Conservation (phyloP, 1,284 basidiomycete genomes). For the Albatrellus sp. region DNA sequence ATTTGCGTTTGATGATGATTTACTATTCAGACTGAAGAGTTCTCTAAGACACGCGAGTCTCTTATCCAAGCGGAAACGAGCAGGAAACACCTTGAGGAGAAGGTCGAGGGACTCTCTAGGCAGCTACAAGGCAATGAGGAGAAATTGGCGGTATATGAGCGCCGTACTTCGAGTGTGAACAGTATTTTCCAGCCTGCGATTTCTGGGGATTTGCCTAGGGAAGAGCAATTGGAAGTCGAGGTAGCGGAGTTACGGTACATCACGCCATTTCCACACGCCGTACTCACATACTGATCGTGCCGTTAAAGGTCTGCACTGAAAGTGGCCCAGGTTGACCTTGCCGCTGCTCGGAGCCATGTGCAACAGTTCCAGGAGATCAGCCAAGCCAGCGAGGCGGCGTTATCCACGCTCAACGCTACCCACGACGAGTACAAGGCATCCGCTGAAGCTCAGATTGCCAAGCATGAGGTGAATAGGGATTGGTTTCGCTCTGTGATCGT, state of each 20-base stretch:
- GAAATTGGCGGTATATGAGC: slow-evolving; percentile 80
- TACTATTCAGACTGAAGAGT: slow-evolving; percentile 39
- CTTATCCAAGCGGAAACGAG: slow-evolving; percentile 71
- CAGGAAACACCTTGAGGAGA: slow-evolving; percentile 70
- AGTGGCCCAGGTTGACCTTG: slow-evolving; percentile 63
- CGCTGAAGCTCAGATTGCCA: slow-evolving; percentile 52
- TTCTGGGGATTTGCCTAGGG: slow-evolving; percentile 41
- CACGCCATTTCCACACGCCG: not conserved
- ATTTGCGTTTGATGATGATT: not conserved
- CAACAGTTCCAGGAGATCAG: slow-evolving; percentile 80
- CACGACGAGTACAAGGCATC: slow-evolving; percentile 70
- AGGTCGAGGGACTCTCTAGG: slow-evolving; percentile 57
- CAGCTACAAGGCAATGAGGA: slow-evolving; percentile 70
- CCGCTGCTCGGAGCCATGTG: slow-evolving; percentile 57
- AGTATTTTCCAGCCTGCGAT: slow-evolving; percentile 19
- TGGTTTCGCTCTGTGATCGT: not conserved
- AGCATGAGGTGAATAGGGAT: slow-evolving; percentile 42
- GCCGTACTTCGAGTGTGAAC: slow-evolving; percentile 31
- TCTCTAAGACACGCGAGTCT: slow-evolving; percentile 60
- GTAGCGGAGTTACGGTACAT: slow-evolving; percentile 72
- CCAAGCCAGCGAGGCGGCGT: slow-evolving; percentile 67
- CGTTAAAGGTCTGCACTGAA: slow-evolving; percentile 55
- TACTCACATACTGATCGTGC: not conserved
- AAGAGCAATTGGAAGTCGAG: slow-evolving; percentile 76
- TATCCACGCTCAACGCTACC: slow-evolving; percentile 56